Base-by-base conservation (phyloP, 1,284 basidiomycete genomes). In the Rhodotorula sp. region DNA sequence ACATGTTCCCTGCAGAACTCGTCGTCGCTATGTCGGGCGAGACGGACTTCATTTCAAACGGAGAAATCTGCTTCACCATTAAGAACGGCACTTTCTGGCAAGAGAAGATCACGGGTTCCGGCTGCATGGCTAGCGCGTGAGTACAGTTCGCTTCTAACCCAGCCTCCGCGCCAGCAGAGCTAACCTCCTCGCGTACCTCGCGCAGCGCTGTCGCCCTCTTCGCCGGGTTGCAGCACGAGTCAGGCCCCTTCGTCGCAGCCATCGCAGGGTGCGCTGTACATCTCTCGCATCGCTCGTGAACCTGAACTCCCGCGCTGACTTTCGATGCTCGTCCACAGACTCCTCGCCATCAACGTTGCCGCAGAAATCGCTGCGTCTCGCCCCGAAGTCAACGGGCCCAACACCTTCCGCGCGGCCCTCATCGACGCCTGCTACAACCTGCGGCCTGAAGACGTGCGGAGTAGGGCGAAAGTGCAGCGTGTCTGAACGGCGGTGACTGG, bases 11-110 rank as follows among this genome's bases (percentile, higher is more conserved):
- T 59, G 16, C 71, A 91, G 91, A 87, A 64, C 90, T 91, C 72
- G 83, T 96, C 58, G 84, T 96, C 46, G 88, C 89, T 22, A 84
- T 97, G 73, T 94, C 92, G 0, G 95, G 95, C 1, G 83, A 85
- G 52, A 84, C 81, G 1, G 94, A 98, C 80, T 97, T 91, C 80
- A 82, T 98, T 57, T 92, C 91, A 0, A 91, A 97, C 78, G 94
- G 94, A 2, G 76, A 81, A 8, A 83, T 81, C 7, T 88, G 91
- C 4, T 83, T 92, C 37, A 83, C 85, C 31, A 81, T 91, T 9
- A 82, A 83, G 1, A 97, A 97, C 76, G 94, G 95, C 0, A 85
- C 91, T 75, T 81, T 84, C 18, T 81, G 90, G 20, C 85, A 96
- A 10, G 88, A 88, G 0, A 82, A 86, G 47, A 92, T 96, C 71